Evolutionary conservation across 2,329 filamentous ascomycete genomes (phyloP), one percentile per base, ranked within the genome.

Genomic region (Ceratocystis cubensis): DNA sequence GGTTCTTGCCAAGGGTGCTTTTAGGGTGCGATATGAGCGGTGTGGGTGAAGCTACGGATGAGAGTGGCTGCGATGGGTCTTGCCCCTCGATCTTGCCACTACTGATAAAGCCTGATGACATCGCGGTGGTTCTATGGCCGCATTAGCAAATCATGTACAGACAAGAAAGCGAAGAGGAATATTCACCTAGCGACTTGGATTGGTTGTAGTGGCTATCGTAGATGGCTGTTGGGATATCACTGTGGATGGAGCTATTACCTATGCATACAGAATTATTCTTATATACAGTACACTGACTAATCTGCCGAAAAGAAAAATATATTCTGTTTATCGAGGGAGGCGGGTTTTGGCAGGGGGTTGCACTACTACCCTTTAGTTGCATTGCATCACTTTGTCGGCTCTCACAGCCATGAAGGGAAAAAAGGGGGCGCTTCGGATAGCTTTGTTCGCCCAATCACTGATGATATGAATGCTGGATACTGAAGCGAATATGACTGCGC

Each of bases 91-190:
- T 83, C 2, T 78, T 79, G 48, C 82, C 82, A 48, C 76, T 79
- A 0, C 82, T 83, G 20, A 84, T 77, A 73, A 85, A 85, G 15
- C 82, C 80, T 56, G 78, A 78, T 0, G 81, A 75, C 81, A 83
- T 84, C 56, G 46, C 69, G 3, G 20, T 17, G 56, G 3, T 37
- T 59, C 56, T 59, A 10, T 30, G 4, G 8, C 7, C 17, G 13
- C n/a, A 30, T 59, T 59, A 59, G 56, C 17, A 37, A 17, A 3
- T 5, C 1, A 17, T 37, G 56, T 30, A 6, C 5, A n/a, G 25
- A 59, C 13, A 37, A 15, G 13, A 25, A 13, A 63, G 8, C 30
- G 13, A 50, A 17, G 20, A 13, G 15, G 25, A 7, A 63, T 22
- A 20, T 3, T 30, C 48, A 37, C 46, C 28, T 30, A 2, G 8